A percentile compares a stretch with the other conserved stretches of the same genome.
These are phyloP conservation scores for Ceratocystis albifundus DNA, from an alignment of 2,329 filamentous ascomycete genomes.

Conservation along the genomic window DNA sequence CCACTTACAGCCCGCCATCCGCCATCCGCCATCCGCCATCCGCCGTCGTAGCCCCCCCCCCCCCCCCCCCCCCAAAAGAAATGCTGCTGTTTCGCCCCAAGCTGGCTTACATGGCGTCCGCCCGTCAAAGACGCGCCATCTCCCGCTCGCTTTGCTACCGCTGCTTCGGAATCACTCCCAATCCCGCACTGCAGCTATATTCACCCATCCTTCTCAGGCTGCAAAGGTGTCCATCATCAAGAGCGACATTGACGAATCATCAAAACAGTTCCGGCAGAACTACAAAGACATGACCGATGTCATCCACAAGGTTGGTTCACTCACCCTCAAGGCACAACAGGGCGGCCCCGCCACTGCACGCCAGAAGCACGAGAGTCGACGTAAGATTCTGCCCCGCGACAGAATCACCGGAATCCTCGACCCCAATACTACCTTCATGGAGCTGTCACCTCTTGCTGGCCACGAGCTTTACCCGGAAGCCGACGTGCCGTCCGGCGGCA, in stretches of 20 bases:
- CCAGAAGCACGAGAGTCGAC: conserved; percentile 74
- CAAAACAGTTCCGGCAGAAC: conserved; percentile 62
- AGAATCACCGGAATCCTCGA: conserved; percentile 79
- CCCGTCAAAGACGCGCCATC: conserved; percentile 28
- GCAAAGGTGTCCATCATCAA: conserved; percentile 70
- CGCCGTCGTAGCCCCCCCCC: not conserved
- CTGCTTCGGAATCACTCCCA: conserved; percentile 26
- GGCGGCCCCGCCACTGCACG: conserved; percentile 73
- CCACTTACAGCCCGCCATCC: not conserved
- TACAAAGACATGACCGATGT: conserved; percentile 63
- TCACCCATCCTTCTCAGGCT: conserved; percentile 71
- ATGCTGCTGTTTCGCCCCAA: not conserved
- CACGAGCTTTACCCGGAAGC: conserved; percentile 76
- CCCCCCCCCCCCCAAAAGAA: too few relatives aligned
- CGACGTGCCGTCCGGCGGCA: conserved; percentile 77
- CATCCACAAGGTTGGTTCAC: conserved; percentile 52
- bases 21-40: not conserved
- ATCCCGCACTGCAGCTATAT: conserved; percentile 51
- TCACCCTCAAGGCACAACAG: conserved; percentile 60
- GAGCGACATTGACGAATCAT: conserved; percentile 64
- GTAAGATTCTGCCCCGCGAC: conserved; percentile 91
- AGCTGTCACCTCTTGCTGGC: conserved; percentile 85
- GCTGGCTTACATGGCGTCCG: not conserved
- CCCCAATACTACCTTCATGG: conserved; percentile 78
- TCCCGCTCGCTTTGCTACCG: conserved; percentile 26